These are phyloP conservation scores for Hypoxylon sp. DNA, from an alignment of 2,329 filamentous ascomycete genomes.

Conservation along the genomic window DNA sequence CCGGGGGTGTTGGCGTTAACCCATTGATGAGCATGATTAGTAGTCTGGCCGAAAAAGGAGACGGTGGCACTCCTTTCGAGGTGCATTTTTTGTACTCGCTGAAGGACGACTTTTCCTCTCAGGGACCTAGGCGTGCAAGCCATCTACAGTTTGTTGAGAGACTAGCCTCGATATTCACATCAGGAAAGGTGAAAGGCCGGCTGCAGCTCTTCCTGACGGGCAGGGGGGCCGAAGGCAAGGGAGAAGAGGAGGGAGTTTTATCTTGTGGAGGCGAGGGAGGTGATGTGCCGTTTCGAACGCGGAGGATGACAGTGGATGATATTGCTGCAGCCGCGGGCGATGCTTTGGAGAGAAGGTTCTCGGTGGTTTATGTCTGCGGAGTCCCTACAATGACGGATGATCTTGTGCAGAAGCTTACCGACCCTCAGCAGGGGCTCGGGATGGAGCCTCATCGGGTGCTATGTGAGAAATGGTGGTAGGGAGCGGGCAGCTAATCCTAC, in stretches of 20 bases:
- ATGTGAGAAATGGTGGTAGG: slow-evolving; percentile 76
- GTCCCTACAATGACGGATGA: slow-evolving; percentile 78
- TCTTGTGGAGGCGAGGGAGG: slow-evolving; percentile 37
- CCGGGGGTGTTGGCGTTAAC: slow-evolving; percentile 87
- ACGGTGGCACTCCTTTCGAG: slow-evolving; percentile 52
- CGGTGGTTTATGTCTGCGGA: slow-evolving; percentile 77
- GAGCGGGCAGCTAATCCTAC: neutral
- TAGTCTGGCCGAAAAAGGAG: slow-evolving; percentile 64
- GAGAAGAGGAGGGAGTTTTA: slow-evolving; percentile 36
- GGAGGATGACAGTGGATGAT: slow-evolving; percentile 62
- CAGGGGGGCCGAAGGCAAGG: slow-evolving; percentile 28
- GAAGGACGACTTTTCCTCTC: slow-evolving; percentile 51
- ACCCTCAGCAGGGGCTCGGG: slow-evolving; percentile 51
- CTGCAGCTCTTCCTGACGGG: slow-evolving; percentile 65
- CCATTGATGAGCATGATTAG: slow-evolving; percentile 82
- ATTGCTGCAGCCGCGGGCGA: slow-evolving; percentile 58
- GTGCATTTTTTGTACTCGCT: slow-evolving; percentile 76
- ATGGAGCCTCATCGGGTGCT: slow-evolving; percentile 65
- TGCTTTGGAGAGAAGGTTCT: slow-evolving; percentile 56
- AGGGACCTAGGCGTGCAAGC: slow-evolving; percentile 45
- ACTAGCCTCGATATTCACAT: slow-evolving; percentile 60
- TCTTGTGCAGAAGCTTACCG: slow-evolving; percentile 66
- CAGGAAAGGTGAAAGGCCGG: slow-evolving; percentile 57
- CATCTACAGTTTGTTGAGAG: slow-evolving; percentile 67
- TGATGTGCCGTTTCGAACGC: slow-evolving; percentile 53